Percentiles rank a stretch among this genome's conserved stretches.
Conservation (phyloP, 306 rosid species). For the Pterocarpus santalinus region DNA sequence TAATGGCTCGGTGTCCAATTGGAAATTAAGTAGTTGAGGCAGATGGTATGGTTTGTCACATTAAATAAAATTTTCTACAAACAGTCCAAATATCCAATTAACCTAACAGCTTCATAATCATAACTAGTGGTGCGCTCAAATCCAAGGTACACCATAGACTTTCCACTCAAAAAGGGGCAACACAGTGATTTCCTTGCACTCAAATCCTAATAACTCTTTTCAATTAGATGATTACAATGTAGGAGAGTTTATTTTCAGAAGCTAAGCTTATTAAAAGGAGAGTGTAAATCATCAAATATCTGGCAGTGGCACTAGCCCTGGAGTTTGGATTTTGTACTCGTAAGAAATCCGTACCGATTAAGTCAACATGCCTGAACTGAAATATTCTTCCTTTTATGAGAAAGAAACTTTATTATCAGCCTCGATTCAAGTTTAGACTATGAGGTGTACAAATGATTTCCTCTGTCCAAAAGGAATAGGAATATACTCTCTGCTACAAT, state of each 20-base stretch:
- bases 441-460: conserved; percentile 17
- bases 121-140: too few relatives aligned
- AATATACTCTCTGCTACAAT: neutral
- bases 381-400: neutral
- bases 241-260: neutral
- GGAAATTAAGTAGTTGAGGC: neutral
- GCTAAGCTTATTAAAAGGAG: too few relatives aligned
- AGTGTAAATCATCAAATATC: too few relatives aligned
- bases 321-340: too few relatives aligned
- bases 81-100: neutral
- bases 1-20: too few relatives aligned
- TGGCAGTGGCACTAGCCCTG: too few relatives aligned
- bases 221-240: too few relatives aligned
- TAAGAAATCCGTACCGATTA: neutral
- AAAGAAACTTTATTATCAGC: conserved; percentile 6
- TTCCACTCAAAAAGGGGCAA: too few relatives aligned
- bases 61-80: neutral
- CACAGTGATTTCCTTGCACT: too few relatives aligned
- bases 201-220: too few relatives aligned
- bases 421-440: conserved; percentile 3
- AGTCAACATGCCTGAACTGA: neutral
- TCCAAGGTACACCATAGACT: too few relatives aligned
- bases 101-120: neutral
- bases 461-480: conserved; percentile 41
- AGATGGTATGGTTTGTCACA: neutral